Base-by-base conservation (phyloP, 2,329 filamentous ascomycete genomes). In the Bimuria novae-zelandiae region DNA sequence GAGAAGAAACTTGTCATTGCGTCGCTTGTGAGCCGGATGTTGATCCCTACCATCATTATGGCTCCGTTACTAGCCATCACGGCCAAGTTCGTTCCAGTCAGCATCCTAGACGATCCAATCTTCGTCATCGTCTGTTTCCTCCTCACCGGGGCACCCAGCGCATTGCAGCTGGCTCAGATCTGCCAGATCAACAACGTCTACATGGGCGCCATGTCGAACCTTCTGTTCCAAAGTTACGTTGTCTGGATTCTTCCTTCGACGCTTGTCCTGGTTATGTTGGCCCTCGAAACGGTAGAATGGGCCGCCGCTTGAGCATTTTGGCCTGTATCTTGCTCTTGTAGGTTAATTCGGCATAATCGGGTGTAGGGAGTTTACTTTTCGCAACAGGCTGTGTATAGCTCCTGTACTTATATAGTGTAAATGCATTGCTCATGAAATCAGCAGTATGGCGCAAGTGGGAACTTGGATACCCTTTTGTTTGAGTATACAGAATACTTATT, bases 51-150 rank as follows among this genome's bases (percentile, higher is more conserved):
- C 0, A 68, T 95, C 35, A 84, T 97, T 72, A 97, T 97, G 90
- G 90, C 92, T 0, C 94, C 94, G 2, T 79, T 97, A 40, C 78
- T 99, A 30, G 93, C 93, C 0, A 59, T 97, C 14, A 83, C 89
- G 40, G 94, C 94, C 54, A 97, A 97, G 72, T 97, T 88, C 68
- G 84, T 96, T 22, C 91, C 91, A 2, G 83, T 99, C 68, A 95
- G 90, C 79, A 97, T 99, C 64, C 80, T 99, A 29, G 94, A 95
- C 71, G 94, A 99, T 70, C 94, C 94, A 8, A 99, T 99, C 66
- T 99, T 99, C 74, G 87, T 99, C 62, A 90, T 99, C 62, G 94
- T 99, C 30, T 97, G 92, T 77, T 99, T 97, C 82, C 80, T 99
- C 60, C 88, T 99, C 61, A 93, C 91, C 0, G 94, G 94, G 30